Percentiles rank a stretch among this genome's conserved stretches.
These are phyloP conservation scores for Penicillium ucsense DNA, from an alignment of 495 filamentous ascomycete genomes.

Conservation along the genomic window DNA sequence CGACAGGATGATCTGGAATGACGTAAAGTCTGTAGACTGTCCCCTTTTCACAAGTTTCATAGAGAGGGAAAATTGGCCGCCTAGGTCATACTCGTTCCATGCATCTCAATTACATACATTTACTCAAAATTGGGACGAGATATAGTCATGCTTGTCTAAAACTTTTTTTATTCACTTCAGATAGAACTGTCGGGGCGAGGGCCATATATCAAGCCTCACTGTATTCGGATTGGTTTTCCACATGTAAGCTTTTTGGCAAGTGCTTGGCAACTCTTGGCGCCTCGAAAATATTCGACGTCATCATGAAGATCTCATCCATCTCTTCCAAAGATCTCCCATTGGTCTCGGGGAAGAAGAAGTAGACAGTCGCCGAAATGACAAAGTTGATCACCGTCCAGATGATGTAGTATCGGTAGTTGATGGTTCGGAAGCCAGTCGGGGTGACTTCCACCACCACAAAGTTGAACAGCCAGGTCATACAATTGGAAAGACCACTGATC, in stretches of 20 bases:
- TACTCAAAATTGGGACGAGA: too few relatives aligned
- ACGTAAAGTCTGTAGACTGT: too few relatives aligned
- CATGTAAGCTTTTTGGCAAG: neutral
- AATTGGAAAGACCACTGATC: constrained; percentile 31
- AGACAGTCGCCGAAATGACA: constrained; percentile 19
- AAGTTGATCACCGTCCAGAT: constrained; percentile 24
- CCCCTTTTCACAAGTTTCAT: too few relatives aligned
- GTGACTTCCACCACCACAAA: constrained; percentile 14
- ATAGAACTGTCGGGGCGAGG: too few relatives aligned
- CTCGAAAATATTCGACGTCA: neutral
- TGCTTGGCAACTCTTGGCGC: neutral
- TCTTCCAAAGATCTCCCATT: constrained; percentile 21
- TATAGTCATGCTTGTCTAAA: too few relatives aligned
- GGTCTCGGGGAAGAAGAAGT: constrained; percentile 26
- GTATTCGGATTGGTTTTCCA: too few relatives aligned
- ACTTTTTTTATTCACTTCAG: too few relatives aligned
- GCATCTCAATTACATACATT: too few relatives aligned
- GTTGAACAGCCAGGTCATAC: constrained; percentile 30
- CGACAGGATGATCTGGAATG: too few relatives aligned
- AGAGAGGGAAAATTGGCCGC: too few relatives aligned
- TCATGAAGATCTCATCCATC: constrained; percentile 21
- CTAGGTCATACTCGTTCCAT: too few relatives aligned
- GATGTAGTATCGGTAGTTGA: constrained; percentile 26
- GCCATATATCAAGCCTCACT: too few relatives aligned
- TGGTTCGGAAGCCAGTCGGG: constrained; percentile 17